Evolutionary conservation across 106 monocot species (phyloP).

Genomic region (Dendrobium huoshanense): DNA sequence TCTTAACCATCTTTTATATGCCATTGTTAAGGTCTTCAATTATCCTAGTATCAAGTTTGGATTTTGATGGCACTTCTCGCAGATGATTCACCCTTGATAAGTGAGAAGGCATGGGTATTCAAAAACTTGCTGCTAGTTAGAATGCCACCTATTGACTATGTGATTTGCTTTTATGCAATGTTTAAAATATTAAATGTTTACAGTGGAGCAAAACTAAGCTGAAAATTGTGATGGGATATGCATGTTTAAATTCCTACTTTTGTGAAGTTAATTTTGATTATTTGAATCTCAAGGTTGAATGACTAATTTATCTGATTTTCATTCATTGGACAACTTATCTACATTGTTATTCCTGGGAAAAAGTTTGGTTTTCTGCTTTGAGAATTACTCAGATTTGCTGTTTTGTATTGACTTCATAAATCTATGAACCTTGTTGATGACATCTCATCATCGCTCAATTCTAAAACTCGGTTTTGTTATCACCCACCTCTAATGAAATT

Average conservation of each 20-base stretch:
- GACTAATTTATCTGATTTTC: background rate
- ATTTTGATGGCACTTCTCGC: background rate
- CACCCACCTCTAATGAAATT: too few relatives aligned
- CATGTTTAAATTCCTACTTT: background rate
- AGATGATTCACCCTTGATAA: background rate
- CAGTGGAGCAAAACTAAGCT: background rate
- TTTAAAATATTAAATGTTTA: background rate
- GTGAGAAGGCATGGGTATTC: background rate
- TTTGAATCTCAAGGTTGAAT: background rate
- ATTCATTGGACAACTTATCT: too few relatives aligned
- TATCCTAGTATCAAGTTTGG: background rate
- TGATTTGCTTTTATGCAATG: background rate
- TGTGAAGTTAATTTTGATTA: background rate
- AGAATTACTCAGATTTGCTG: background rate
- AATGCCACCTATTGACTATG: background rate
- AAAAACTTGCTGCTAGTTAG: background rate
- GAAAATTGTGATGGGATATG: background rate
- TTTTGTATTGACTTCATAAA: too few relatives aligned
- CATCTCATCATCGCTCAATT: too few relatives aligned
- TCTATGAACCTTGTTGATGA: too few relatives aligned
- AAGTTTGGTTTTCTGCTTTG: background rate
- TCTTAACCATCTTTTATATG: background rate
- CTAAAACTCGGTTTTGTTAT: too few relatives aligned
- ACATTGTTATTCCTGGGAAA: background rate
- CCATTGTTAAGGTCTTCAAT: background rate